Conservation (phyloP, 192 early-diverging fungal species). For the Chytriomyces sp. region DNA sequence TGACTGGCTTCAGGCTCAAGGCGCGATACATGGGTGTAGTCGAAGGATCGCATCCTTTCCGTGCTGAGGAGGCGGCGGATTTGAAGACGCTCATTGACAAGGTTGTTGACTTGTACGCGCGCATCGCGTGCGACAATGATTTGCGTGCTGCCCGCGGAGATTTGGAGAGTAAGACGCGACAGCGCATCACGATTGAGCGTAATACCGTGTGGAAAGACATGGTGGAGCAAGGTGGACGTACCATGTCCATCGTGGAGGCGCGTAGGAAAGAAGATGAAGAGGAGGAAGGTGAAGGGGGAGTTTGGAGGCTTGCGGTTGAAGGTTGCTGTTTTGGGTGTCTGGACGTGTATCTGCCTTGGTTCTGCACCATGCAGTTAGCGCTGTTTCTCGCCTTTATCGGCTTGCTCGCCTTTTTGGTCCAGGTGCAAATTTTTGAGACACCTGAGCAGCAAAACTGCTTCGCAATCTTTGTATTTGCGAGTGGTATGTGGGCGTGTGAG, state of each 20-base stretch:
- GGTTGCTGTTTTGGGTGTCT: background rate
- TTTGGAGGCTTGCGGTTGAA: constrained; percentile 1
- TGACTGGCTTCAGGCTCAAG: constrained; percentile 76
- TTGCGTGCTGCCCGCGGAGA: constrained; percentile 68
- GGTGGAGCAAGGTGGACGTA: constrained; percentile 53
- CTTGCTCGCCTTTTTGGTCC: constrained; percentile 63
- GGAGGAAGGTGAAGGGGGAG: constrained; percentile 58
- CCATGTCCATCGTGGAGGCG: constrained; percentile 29
- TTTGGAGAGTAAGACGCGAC: constrained; percentile 79
- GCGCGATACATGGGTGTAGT: constrained; percentile 70
- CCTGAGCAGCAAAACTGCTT: constrained; percentile 87
- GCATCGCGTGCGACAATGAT: constrained; percentile 61
- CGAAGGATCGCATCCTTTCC: constrained; percentile 70
- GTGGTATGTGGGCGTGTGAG: constrained; percentile 92
- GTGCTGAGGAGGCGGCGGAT: constrained; percentile 57
- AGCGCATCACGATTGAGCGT: constrained; percentile 93
- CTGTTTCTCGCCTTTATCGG: constrained; percentile 48
- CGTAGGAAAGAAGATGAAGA: constrained; percentile 64
- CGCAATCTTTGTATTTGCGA: constrained; percentile 88
- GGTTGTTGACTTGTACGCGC: constrained; percentile 66
- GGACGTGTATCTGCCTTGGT: constrained; percentile 7
- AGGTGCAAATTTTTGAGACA: constrained; percentile 63
- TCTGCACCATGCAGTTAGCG: background rate
- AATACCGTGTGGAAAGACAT: constrained; percentile 98
- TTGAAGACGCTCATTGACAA: constrained; percentile 67